Evolutionary conservation across 495 filamentous ascomycete genomes (phyloP).

Genomic region (Amorphotheca resinae): DNA sequence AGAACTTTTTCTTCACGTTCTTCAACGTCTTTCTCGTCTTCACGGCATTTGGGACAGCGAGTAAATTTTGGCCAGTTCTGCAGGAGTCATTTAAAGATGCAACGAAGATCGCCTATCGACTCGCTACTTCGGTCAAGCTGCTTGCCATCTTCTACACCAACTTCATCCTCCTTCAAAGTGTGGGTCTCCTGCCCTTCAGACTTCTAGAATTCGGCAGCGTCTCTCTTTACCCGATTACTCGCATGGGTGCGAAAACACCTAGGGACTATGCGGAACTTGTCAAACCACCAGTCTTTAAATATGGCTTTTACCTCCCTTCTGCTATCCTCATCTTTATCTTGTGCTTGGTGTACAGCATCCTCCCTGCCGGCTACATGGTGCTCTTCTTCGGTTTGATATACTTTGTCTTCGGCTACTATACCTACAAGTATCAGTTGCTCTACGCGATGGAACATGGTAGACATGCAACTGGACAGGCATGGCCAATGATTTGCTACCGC

Average conservation of each 20-base stretch:
- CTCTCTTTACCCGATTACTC: conserved; percentile 66
- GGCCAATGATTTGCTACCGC: conserved; percentile 90
- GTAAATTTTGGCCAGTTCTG: conserved; percentile 56
- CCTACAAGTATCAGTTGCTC: conserved; percentile 95
- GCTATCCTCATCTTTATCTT: conserved; percentile 86
- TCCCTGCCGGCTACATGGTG: conserved; percentile 71
- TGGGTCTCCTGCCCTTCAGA: conserved; percentile 87
- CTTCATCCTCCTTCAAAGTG: conserved; percentile 82
- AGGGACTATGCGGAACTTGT: conserved; percentile 79
- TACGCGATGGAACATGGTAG: conserved; percentile 98
- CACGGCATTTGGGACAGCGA: conserved; percentile 76
- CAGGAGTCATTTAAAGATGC: conserved; percentile 65
- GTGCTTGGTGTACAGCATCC: conserved; percentile 85
- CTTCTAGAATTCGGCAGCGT: conserved; percentile 85
- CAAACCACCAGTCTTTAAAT: conserved; percentile 80
- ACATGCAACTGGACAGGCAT: conserved; percentile 86
- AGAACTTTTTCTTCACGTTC: conserved; percentile 99
- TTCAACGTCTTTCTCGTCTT: conserved; percentile 98
- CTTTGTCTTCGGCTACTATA: conserved; percentile 80
- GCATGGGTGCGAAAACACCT: conserved; percentile 73
- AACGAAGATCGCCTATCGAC: conserved; percentile 56
- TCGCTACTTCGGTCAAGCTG: conserved; percentile 62
- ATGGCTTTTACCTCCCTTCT: conserved; percentile 90
- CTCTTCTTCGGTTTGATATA: conserved; percentile 76
- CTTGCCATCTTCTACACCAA: conserved; percentile 84